Percentiles rank a stretch among this genome's conserved stretches.
These are phyloP conservation scores for Odontarrhena argentea DNA, from an alignment of 345 rosid species.

Conservation along the genomic window DNA sequence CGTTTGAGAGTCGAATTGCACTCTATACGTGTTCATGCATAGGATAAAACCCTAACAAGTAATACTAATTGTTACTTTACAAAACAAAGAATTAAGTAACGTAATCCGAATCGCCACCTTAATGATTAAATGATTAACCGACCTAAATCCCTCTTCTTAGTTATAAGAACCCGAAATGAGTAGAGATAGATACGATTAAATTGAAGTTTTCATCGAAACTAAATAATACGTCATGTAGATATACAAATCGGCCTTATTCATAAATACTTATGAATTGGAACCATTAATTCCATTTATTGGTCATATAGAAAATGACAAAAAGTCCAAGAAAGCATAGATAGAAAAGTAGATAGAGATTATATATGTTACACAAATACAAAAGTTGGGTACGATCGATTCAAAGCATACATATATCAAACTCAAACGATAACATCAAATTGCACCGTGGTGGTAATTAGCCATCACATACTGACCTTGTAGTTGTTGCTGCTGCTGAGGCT, in stretches of 20 bases:
- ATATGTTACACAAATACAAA: constrained; percentile 28
- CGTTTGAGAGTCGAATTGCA: background rate
- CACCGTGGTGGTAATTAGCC: constrained; percentile 34
- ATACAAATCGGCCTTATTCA: too few relatives aligned
- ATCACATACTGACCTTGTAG: constrained; percentile 29
- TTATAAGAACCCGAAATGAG: too few relatives aligned
- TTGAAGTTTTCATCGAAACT: too few relatives aligned
- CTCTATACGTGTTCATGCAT: background rate
- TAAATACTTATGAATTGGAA: too few relatives aligned
- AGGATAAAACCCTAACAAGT: background rate
- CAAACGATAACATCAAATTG: constrained; percentile 25
- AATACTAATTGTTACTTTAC: background rate
- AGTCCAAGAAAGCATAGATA: background rate
- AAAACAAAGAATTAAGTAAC: background rate
- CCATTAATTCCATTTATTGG: too few relatives aligned
- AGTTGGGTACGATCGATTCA: constrained; percentile 6
- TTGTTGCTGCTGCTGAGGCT: constrained; percentile 24
- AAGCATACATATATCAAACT: constrained; percentile 1
- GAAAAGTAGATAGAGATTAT: background rate
- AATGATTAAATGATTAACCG: too few relatives aligned
- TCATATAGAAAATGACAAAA: background rate
- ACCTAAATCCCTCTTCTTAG: too few relatives aligned
- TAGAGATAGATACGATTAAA: too few relatives aligned
- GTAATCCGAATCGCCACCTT: too few relatives aligned
- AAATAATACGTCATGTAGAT: too few relatives aligned